Evolutionary conservation across 345 rosid species (phyloP).

Genomic region (Euphorbia tirucalli): DNA sequence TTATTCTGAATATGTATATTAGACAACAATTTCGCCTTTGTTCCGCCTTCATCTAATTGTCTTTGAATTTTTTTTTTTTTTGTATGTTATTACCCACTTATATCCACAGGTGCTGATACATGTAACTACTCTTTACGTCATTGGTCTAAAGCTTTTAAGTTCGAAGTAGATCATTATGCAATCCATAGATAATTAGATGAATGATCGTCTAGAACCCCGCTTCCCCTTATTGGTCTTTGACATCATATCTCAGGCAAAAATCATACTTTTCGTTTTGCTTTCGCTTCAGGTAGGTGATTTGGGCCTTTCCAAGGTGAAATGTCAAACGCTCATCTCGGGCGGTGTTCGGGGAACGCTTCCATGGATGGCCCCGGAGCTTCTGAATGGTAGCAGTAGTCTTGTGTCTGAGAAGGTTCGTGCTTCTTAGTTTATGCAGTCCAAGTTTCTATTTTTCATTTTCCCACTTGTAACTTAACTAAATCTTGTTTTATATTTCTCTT

Average conservation of each 20-base stretch:
- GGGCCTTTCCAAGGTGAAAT: constrained; percentile 63
- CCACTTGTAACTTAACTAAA: not conserved
- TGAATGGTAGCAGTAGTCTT: constrained; percentile 60
- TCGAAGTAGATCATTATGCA: too few relatives aligned
- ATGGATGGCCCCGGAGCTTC: constrained; percentile 72
- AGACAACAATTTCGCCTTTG: too few relatives aligned
- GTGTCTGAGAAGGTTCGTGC: constrained; percentile 57
- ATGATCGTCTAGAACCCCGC: not conserved
- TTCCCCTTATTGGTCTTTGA: not conserved
- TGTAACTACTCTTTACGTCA: too few relatives aligned
- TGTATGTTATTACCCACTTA: too few relatives aligned
- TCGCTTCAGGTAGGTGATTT: constrained; percentile 54
- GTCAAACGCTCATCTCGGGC: constrained; percentile 64
- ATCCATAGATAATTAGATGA: not conserved
- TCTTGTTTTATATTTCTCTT: not conserved
- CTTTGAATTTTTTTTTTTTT: too few relatives aligned
- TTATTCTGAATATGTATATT: too few relatives aligned
- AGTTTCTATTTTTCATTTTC: not conserved
- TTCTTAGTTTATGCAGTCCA: not conserved
- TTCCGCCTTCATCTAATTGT: too few relatives aligned
- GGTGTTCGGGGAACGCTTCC: constrained; percentile 71
- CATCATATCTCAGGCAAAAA: not conserved
- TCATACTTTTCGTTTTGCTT: constrained; percentile 16
- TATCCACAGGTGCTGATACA: too few relatives aligned
- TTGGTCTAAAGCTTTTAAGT: too few relatives aligned